A percentile compares a stretch with the other conserved stretches of the same genome.
phyloP scores from a whole-genome alignment of 352 stramenopile species.

The Phytopythium vexans region DNA sequence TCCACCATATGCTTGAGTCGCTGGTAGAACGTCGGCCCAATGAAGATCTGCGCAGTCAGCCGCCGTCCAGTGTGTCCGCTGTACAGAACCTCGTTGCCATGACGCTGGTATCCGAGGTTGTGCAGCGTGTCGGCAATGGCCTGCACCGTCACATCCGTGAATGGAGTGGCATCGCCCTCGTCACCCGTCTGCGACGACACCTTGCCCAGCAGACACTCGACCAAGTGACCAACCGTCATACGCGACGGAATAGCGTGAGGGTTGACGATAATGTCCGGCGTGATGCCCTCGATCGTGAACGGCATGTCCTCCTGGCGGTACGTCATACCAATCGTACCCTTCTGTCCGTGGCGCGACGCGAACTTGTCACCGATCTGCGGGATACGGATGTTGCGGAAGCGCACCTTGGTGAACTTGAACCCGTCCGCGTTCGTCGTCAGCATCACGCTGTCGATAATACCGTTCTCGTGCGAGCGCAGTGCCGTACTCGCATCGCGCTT shows the following conservation, averaged over 20 bases:
- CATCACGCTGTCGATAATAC: conserved; percentile 99
- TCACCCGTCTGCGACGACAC: conserved; percentile 95
- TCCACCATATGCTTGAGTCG: conserved; percentile 99
- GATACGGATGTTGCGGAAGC: conserved; percentile 98
- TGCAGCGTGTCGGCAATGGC: conserved; percentile 94
- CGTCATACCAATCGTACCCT: conserved; percentile 98
- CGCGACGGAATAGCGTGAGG: conserved; percentile 99
- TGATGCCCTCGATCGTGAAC: conserved; percentile 98
- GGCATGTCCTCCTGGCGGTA: conserved; percentile 99
- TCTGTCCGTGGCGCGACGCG: conserved; percentile 88
- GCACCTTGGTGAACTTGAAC: conserved; percentile 97
- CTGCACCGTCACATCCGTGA: conserved; percentile 97
- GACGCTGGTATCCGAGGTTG: conserved; percentile 97
- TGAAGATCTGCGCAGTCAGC: conserved; percentile 97
- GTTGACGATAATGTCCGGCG: conserved; percentile 99
- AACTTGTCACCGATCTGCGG: conserved; percentile 99
- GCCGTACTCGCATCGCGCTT: conserved; percentile 97
- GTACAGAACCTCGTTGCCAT: conserved; percentile 99
- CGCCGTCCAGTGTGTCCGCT: conserved; percentile 98
- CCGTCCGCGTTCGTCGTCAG: conserved; percentile 97
- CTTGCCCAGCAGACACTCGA: conserved; percentile 99
- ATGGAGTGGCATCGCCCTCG: conserved; percentile 99
- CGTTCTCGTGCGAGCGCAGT: conserved; percentile 97
- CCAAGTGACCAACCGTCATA: conserved; percentile 99
- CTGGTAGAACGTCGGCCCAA: conserved; percentile 99